Conservation (phyloP, 2,329 filamentous ascomycete genomes). For the Trichoderma guizhouense region DNA sequence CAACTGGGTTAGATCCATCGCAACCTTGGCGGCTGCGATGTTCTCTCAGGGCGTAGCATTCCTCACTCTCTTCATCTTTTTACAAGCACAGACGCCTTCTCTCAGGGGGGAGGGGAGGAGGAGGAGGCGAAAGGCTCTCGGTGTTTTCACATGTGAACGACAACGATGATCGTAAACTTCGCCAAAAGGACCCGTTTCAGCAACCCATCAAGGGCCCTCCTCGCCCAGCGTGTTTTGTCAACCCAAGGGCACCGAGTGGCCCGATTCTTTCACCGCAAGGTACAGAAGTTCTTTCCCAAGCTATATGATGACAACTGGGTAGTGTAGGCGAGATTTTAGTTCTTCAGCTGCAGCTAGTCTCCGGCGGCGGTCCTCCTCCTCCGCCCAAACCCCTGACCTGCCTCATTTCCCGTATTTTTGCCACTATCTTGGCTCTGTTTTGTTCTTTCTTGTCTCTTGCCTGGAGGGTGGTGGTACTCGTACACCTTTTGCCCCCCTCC, state of each 20-base stretch:
- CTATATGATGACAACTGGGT: neutral
- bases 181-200: neutral
- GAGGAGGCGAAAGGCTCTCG: neutral
- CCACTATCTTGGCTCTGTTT: neutral
- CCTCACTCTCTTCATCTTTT: neutral
- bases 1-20: neutral
- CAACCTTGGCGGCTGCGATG: neutral
- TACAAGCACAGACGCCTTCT: neutral
- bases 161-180: neutral
- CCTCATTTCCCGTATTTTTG: constrained; percentile 21
- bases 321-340: neutral
- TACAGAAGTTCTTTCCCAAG: neutral
- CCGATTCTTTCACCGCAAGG: neutral
- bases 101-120: neutral
- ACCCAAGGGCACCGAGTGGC: neutral
- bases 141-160: neutral
- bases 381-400: neutral
- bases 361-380: neutral
- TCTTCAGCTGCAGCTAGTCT: constrained; percentile 21
- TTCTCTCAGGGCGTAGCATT: neutral
- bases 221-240: neutral
- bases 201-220: neutral
- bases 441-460: neutral
- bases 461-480: no score
- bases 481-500: no score